phyloP scores from a whole-genome alignment of 2,329 filamentous ascomycete genomes.

The Colletotrichum simmondsii region DNA sequence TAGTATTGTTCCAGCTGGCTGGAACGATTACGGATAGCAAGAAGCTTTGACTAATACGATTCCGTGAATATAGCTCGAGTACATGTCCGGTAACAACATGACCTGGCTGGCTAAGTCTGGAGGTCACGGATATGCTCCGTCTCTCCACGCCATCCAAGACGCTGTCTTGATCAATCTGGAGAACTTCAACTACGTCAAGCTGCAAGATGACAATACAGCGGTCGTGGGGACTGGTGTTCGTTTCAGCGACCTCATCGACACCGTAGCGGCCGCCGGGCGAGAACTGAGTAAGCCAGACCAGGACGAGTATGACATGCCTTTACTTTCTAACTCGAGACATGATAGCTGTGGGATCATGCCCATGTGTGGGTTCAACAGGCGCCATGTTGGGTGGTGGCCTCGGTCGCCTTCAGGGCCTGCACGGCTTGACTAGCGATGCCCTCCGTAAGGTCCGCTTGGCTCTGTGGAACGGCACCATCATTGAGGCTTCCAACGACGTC shows the following conservation, averaged over 20 bases:
- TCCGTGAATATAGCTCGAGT: neutral
- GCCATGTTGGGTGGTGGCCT: neutral
- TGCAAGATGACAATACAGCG: neutral
- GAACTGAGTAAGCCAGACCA: too few relatives aligned
- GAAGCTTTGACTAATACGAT: too few relatives aligned
- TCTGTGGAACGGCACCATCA: neutral
- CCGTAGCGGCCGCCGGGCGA: neutral
- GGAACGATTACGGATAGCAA: too few relatives aligned
- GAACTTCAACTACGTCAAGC: neutral
- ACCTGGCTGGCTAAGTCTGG: neutral
- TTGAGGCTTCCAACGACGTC: neutral
- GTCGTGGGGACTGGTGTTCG: neutral
- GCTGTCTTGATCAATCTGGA: neutral
- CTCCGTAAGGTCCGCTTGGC: neutral
- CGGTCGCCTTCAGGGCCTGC: neutral
- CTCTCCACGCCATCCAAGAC: neutral
- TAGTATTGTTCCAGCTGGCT: neutral
- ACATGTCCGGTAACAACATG: neutral
- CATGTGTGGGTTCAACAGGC: neutral
- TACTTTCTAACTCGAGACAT: too few relatives aligned
- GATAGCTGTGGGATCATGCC: too few relatives aligned
- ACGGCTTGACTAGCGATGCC: neutral
- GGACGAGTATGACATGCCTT: too few relatives aligned
- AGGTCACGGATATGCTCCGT: neutral
- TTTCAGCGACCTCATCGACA: neutral